Percentiles rank a stretch among this genome's conserved stretches.
Evolutionary conservation across 139 green algal species (phyloP).

Genomic region (Yamagishiella unicocca): DNA sequence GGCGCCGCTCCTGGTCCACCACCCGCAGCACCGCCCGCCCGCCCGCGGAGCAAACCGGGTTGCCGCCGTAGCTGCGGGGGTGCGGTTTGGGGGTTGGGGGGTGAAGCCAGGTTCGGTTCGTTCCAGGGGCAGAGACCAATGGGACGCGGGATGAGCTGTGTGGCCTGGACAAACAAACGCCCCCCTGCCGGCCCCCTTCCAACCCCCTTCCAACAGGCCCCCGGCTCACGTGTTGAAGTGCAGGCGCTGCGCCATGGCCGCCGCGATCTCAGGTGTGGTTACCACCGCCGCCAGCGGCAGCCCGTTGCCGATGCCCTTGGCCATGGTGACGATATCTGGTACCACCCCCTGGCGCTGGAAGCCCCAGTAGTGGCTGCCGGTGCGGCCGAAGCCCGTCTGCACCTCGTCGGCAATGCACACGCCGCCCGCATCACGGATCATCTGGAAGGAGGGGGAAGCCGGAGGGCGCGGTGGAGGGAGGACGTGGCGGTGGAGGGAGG

Average conservation of each 20-base stretch:
- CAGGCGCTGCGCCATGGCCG: slow-evolving; percentile 68
- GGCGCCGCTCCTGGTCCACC: slow-evolving; percentile 81
- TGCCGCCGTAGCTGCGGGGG: slow-evolving; percentile 90
- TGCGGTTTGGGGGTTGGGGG: too few species aligned
- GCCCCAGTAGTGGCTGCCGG: slow-evolving; percentile 94
- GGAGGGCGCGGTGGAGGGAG: background rate
- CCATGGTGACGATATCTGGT: slow-evolving; percentile 73
- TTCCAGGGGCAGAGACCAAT: background rate
- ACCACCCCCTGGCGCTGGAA: slow-evolving; percentile 93
- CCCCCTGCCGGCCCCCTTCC: background rate
- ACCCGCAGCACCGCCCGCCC: slow-evolving; percentile 92
- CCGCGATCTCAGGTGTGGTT: slow-evolving; percentile 93
- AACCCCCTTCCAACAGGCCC: background rate
- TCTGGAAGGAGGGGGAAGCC: slow-evolving; percentile 58
- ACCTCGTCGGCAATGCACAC: slow-evolving; percentile 98
- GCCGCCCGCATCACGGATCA: slow-evolving; percentile 88
- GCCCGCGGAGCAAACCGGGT: slow-evolving; percentile 93
- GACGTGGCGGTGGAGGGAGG: too few species aligned
- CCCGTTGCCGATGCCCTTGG: slow-evolving; percentile 96
- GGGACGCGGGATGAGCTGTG: background rate
- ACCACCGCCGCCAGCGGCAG: slow-evolving; percentile 96
- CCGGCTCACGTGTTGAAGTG: slow-evolving; percentile 96
- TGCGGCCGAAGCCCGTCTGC: slow-evolving; percentile 98
- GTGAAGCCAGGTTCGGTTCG: too few species aligned
- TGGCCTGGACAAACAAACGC: background rate